Evolutionary conservation across 768 basidiomycete species (phyloP), one percentile per base, ranked within the genome.

Genomic region (Lactifluus piperatus): DNA sequence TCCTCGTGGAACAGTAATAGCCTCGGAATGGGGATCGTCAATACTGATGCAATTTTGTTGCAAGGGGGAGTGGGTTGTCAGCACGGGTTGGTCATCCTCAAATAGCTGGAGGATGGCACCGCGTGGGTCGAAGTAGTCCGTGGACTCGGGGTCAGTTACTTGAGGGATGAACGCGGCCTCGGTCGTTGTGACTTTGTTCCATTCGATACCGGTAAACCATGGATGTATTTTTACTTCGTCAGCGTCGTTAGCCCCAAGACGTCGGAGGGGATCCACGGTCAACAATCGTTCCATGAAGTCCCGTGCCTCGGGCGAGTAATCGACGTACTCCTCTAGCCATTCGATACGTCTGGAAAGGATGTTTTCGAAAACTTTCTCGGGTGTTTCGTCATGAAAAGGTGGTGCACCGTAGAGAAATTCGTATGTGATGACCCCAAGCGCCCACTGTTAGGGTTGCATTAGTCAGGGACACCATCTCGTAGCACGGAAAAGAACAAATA

Each of bases 41-140:
- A 69, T 56, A 58, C 69, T 68, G 43, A 68, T 63, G n/a, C 67
- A 49, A 11, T 73, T 74, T 51, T 72, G 75, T 57, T 86, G 86
- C 51, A 75, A 64, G 18, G 69, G 69, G 18, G 74, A 71, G 59
- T 78, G 76, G 29, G 75, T 77, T n/a, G 83, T 84, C 70, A 53
- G 82, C 68, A 62, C 64, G 44, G 78, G 76, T 51, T 93, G 91
- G 48, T 94, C 91, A 58, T 97, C 95, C 48, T 92, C 87, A 79
- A 98, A 97, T 36, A 91, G 74, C 68, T 93, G 90, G 30, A 86
- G 83, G 45, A 90, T 83, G 16, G 95, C 95, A 4, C 97, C 97
- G 45, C 97, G 85, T 61, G 94, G 83, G 74, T 99, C 97, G 67
- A 99, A 99, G 74, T 99, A 99, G 71, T 99, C 97, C n/a, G 97